Base-by-base conservation (phyloP, 129 eudicot genomes). In the Artemisia annua region DNA sequence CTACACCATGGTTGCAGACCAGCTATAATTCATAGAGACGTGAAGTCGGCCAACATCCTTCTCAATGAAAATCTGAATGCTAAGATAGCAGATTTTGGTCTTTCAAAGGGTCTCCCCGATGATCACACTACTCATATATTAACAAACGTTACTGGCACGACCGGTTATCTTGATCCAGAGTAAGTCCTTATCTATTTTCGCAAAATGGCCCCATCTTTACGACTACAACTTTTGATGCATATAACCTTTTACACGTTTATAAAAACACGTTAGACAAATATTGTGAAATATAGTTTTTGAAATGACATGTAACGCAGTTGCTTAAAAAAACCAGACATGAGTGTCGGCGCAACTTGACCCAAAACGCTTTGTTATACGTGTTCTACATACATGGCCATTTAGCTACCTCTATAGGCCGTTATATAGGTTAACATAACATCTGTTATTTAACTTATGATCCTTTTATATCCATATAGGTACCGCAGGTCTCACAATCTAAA, bases 81-180 rank as follows among this genome's bases (percentile, higher is more conserved):
- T 11, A 82, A 82, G 58, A 78, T 82, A 39, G 79, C 86, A 28
- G 86, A 82, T 78, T 82, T 82, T 58, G 86, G 86, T 51, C 79
- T 82, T 48, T 82, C 86, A 1, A 73, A 28, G 48, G 72, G 55
- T 62, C 74, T 82, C 16, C 73, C 86, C 0, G 57, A 60, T 30
- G 86, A 82, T 61, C 22, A 80, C 26, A 70, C 77, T 11, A 61
- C 70, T 53, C 72, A 60, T 56, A 53, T 77, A 7, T 46, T 69
- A 20, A 67, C 76, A 4, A 46, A 56, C 8, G 83, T 82, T 66
- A 54, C 53, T 26, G 86, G 86, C 16, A 82, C 86, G 19, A 16
- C 65, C 0, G 86, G 86, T 7, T 82, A 82, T 69, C 80, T 82
- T 55, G 86, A 82, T 50, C 86, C 86, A 18, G 86, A 82, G 86